Conservation (phyloP, 805 yeast genomes). For the Candida ovalis region DNA sequence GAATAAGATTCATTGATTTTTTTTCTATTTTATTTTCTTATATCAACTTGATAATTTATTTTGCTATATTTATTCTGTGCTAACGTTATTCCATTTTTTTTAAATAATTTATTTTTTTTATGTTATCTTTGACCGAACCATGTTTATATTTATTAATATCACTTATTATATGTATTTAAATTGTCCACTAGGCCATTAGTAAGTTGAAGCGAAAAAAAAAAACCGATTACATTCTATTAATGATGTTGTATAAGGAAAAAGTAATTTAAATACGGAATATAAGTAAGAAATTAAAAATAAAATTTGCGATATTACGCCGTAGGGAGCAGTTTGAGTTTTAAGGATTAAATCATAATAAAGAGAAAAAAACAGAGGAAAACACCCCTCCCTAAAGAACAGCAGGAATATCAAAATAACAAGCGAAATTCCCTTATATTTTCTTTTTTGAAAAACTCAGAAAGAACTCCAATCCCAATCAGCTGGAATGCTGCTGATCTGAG, state of each 20-base stretch:
- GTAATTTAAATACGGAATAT: too few species aligned
- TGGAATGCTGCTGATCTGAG: constrained; percentile 25
- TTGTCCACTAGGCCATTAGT: too few species aligned
- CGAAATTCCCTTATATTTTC: too few species aligned
- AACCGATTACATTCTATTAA: background rate
- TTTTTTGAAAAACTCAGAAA: too few species aligned
- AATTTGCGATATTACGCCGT: too few species aligned
- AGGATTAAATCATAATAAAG: background rate
- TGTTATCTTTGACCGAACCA: background rate
- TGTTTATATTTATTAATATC: background rate
- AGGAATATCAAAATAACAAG: too few species aligned
- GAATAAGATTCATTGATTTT: background rate
- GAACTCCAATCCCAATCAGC: constrained; percentile 41
- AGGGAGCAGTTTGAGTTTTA: background rate
- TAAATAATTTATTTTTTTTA: background rate
- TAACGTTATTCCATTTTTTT: background rate
- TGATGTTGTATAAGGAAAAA: background rate
- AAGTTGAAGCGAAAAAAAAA: background rate
- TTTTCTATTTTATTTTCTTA: background rate
- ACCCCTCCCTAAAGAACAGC: too few species aligned
- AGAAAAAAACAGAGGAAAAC: background rate
- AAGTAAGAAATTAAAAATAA: too few species aligned
- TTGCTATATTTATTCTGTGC: background rate
- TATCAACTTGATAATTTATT: background rate
- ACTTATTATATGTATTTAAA: background rate